Conservation (phyloP, 306 rosid species). For the Quercus berberidifolia region DNA sequence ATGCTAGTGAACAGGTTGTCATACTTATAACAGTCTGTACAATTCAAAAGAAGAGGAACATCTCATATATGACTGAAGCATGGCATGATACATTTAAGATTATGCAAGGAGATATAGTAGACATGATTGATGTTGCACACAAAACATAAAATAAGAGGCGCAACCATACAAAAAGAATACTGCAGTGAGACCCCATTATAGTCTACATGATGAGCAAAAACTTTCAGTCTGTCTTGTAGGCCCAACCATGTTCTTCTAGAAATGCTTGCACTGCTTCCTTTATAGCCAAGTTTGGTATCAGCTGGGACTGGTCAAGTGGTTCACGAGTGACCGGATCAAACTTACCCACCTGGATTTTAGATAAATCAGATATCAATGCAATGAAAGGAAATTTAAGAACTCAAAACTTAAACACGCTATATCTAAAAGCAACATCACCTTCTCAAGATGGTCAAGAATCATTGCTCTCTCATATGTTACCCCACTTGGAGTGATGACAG, state of each 20-base stretch:
- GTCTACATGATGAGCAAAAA: neutral
- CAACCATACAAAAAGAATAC: neutral
- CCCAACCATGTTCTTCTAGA: constrained; percentile 85
- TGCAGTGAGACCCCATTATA: neutral
- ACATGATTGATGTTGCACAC: neutral
- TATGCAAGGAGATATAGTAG: neutral
- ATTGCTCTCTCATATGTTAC: constrained; percentile 83
- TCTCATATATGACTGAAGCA: constrained; percentile 4
- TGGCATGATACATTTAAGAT: neutral
- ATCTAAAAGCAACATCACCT: constrained; percentile 45
- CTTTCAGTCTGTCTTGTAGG: constrained; percentile 54
- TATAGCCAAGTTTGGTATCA: constrained; percentile 65
- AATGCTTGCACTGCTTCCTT: constrained; percentile 86
- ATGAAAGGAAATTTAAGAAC: neutral
- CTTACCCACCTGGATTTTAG: constrained; percentile 57
- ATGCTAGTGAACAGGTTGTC: constrained; percentile 7
- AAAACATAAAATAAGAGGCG: neutral
- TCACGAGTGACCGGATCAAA: constrained; percentile 88
- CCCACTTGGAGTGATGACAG: constrained; percentile 93
- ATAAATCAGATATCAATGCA: constrained; percentile 5
- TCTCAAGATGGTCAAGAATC: constrained; percentile 77
- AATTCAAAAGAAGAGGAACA: constrained; percentile 1
- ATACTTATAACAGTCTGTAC: constrained; percentile 1
- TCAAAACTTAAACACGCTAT: neutral
- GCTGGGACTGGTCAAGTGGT: constrained; percentile 50